These are phyloP conservation scores for Emmonsiellopsis sp. DNA, from an alignment of 2,329 filamentous ascomycete genomes.

Conservation along the genomic window DNA sequence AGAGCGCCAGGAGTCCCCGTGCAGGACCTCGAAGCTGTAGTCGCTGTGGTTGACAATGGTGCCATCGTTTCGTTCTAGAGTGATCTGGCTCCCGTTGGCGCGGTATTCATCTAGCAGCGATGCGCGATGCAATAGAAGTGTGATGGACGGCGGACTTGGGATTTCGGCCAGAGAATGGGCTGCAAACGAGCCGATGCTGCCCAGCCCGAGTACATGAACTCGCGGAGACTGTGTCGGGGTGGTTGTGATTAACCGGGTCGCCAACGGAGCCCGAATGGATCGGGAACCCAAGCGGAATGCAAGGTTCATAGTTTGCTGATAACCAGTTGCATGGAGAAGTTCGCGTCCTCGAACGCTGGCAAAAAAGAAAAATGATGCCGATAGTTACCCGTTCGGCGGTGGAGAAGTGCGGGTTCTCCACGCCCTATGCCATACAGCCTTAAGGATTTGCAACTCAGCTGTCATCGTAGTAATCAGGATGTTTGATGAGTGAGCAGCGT, in stretches of 20 bases:
- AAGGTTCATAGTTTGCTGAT: not conserved
- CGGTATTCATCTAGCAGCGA: constrained; percentile 28
- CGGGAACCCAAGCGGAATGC: not conserved
- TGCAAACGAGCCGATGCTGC: constrained; percentile 72
- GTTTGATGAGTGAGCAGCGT: too few relatives aligned
- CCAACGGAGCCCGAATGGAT: not conserved
- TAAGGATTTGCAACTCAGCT: too few relatives aligned
- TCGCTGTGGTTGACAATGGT: not conserved
- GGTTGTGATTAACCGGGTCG: not conserved
- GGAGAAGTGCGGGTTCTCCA: too few relatives aligned
- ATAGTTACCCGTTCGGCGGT: too few relatives aligned
- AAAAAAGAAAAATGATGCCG: too few relatives aligned
- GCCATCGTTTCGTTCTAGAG: constrained; percentile 27
- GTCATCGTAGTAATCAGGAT: too few relatives aligned
- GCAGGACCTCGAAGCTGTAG: not conserved
- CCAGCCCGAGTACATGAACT: constrained; percentile 70
- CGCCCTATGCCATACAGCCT: too few relatives aligned
- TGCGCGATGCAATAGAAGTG: constrained; percentile 62
- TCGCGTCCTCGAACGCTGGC: too few relatives aligned
- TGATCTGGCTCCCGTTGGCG: constrained; percentile 22
- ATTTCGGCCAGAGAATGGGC: constrained; percentile 61
- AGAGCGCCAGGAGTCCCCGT: not conserved
- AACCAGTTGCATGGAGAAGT: not conserved
- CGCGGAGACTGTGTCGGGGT: constrained; percentile 17
- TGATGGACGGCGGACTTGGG: constrained; percentile 59